phyloP scores from a whole-genome alignment of 2,329 filamentous ascomycete genomes.

The Botrytis pseudocinerea region DNA sequence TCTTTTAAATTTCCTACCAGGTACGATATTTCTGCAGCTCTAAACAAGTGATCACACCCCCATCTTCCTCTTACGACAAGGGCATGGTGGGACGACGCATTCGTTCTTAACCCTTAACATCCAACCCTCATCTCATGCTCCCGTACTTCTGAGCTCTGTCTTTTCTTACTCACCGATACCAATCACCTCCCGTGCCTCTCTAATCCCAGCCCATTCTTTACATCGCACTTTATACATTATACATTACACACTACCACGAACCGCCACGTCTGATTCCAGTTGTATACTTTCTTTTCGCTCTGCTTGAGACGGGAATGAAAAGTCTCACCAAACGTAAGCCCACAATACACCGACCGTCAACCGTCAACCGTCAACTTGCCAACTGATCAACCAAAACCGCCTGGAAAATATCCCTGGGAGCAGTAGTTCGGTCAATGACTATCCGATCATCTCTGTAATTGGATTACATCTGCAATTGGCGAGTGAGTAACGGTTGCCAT shows the following conservation, averaged over 20 bases:
- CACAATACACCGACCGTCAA: neutral
- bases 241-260: neutral
- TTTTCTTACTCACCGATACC: constrained; percentile 11
- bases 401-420: neutral
- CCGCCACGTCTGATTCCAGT: neutral
- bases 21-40: neutral
- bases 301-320: neutral
- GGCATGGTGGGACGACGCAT: neutral
- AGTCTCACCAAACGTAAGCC: neutral
- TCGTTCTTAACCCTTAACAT: constrained; percentile 6
- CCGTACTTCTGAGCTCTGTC: constrained; percentile 1
- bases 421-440: constrained; percentile 7
- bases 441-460: constrained; percentile 11
- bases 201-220: neutral
- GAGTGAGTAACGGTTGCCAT: constrained; percentile 19
- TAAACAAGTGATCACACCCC: constrained; percentile 18
- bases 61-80: constrained; percentile 11
- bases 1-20: constrained; percentile 14
- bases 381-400: neutral
- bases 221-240: neutral
- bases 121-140: constrained; percentile 1
- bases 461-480: constrained; percentile 21
- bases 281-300: neutral
- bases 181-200: constrained; percentile 4
- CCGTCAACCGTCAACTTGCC: neutral